Conservation (phyloP, 352 stramenopile species). For the Pythium sp. region DNA sequence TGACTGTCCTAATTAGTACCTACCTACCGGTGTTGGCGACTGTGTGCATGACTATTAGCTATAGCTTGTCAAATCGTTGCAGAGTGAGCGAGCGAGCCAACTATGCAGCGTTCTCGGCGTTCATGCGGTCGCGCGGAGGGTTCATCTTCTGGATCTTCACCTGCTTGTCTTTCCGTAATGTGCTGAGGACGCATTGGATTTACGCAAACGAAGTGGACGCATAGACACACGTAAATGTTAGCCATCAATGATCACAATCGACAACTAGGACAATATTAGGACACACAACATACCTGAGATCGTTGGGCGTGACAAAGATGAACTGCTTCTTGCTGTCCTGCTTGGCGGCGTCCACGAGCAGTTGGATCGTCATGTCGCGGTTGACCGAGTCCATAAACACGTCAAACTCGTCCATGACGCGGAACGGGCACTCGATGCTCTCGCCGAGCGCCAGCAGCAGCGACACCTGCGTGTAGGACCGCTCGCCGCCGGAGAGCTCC, state of each 20-base stretch:
- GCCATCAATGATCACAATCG: background rate
- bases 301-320: conserved; percentile 88
- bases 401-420: conserved; percentile 99
- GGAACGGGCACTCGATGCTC: conserved; percentile 91
- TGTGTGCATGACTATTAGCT: background rate
- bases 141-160: conserved; percentile 90
- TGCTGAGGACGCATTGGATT: conserved; percentile 25
- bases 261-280: background rate
- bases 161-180: conserved; percentile 64
- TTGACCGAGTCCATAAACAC: conserved; percentile 99
- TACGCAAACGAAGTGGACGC: background rate
- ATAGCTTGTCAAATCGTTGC: too few species aligned
- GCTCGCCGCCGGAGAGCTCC: conserved; percentile 96
- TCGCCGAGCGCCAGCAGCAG: conserved; percentile 94
- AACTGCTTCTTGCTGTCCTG: conserved; percentile 79
- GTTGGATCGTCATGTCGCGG: conserved; percentile 93
- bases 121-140: conserved; percentile 75
- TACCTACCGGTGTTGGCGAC: background rate
- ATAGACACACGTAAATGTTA: conserved; percentile 5
- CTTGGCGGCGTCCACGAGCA: conserved; percentile 89
- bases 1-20: conserved; percentile 2
- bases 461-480: conserved; percentile 95
- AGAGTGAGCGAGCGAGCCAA: too few species aligned
- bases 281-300: conserved; percentile 60
- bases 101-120: conserved; percentile 24